Base-by-base conservation (phyloP, 2,329 filamentous ascomycete genomes). In the Metarhizium album region DNA sequence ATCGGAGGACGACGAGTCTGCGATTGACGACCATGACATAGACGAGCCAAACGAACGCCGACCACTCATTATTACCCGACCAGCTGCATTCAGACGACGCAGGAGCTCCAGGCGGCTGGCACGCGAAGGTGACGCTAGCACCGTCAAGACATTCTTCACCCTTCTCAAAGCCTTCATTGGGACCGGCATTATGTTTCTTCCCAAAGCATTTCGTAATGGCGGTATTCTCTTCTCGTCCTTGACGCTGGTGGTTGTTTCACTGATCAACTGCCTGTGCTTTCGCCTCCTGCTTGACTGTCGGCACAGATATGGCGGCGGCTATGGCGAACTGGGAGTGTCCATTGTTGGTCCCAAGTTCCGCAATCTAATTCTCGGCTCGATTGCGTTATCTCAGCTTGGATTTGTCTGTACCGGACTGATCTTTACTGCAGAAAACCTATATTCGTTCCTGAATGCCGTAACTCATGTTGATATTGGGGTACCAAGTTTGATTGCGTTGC, bases 171-270 rank as follows among this genome's bases (percentile, higher is more conserved):
- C 86, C 1, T 90, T 90, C 59, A 78, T 90, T 50, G 86, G 86
- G 46, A 90, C 86, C 0, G 86, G 86, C 54, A 89, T 90, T 64
- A 87, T 90, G 81, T 90, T 90, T 61, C 65, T 90, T 43, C 86
- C 86, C 45, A 89, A 87, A 62, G 86, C 86, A 0, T 90, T 89
- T 67, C 80, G 80, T 60, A 90, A 90, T 56, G 86, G 86, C 35
- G 86, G 86, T 23, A 82, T 90, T 48, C 70, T 88, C 11, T 90
- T 90, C 62, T 88, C 85, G 0, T 83, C 81, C 0, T 67, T 87
- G 47, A 82, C 83, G 0, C 75, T 90, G 56, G 66, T 89, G 45
- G 67, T 72, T 9, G 78, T 89, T 2, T 82, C 86, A 2, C 62
- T 77, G 20, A 68, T 89, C 57, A 86, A 83, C 43, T 84, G 82